Evolutionary conservation across 805 yeast genomes (phyloP).

Genomic region (Cyberlindnera nakhonratchasimensis): DNA sequence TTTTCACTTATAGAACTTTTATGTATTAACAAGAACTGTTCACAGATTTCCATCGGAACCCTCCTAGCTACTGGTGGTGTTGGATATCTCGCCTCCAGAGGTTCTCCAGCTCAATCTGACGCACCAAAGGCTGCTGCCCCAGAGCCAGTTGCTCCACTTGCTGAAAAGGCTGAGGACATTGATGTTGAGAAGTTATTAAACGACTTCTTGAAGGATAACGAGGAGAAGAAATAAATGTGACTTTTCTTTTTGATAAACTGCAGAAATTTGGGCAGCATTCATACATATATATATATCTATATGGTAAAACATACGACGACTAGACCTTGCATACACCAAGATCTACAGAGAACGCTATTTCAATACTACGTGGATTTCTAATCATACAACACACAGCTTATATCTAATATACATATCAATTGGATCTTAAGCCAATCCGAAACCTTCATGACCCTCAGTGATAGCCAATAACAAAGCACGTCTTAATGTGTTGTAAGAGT

Average conservation of each 20-base stretch:
- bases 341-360: no score
- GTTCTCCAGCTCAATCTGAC: conserved; percentile 24
- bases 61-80: conserved; percentile 32
- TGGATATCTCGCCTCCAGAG: conserved; percentile 25
- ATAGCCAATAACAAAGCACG: conserved; percentile 79
- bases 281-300: background rate
- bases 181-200: conserved; percentile 34
- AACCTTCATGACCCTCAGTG: conserved; percentile 94
- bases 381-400: no score
- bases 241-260: no score
- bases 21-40: conserved; percentile 3
- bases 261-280: background rate
- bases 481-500: conserved; percentile 79
- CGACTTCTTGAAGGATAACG: conserved; percentile 31
- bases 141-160: conserved; percentile 26
- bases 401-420: background rate
- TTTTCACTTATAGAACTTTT: background rate
- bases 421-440: conserved; percentile 69
- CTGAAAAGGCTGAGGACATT: conserved; percentile 27
- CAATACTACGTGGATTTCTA: no score
- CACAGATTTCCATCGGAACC: conserved; percentile 32
- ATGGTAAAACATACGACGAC: no score
- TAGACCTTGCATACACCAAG: no score
- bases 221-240: conserved; percentile 13
- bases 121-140: conserved; percentile 20